Base-by-base conservation (phyloP, 371 early-diverging fungal genomes). In the Chytridiales sp. region DNA sequence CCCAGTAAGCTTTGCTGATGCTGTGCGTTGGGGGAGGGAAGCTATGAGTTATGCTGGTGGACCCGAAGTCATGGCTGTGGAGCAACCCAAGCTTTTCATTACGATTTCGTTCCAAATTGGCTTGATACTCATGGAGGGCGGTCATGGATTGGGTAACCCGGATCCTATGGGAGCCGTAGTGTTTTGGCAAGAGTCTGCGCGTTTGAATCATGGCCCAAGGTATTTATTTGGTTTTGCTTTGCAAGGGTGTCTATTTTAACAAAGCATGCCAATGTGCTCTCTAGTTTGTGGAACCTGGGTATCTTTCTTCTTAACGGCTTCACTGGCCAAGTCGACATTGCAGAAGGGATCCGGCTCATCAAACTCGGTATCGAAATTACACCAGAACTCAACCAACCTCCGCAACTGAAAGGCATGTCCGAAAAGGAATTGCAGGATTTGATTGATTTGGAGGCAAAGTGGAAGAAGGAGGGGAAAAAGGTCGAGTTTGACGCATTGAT, bases 271-370 rank as follows among this genome's bases (percentile, higher is more conserved):
- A n/a, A n/a, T n/a, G n/a, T n/a, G n/a, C n/a, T n/a, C n/a, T n/a
- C n/a, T n/a, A 50, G 68, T 19, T 21, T 34, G 24, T 75, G 64
- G 65, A 72, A 70, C 38, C 42, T 75, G 21, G 69, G 68, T 11
- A 62, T 72, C 19, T 72, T 72, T 40, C 38, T 55, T 40, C 39
- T 72, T 29, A 68, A 71, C 48, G 72, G 70, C 40, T 75, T 66
- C 43, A 72, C 72, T 11, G 52, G 57, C 24, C 41, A 50, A n/a
- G 61, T 54, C 26, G 58, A 75, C 54, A 52, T 72, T 22, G 4
- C 26, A 8, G 21, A 39, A 31, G 75, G 61, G 4, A 52, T 75
- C 38, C 44, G 40, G 31, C 29, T 69, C 38, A 61, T 72, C n/a
- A 31, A 47, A 1, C 46, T 2, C 8, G 72, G 72, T 4, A 50